Evolutionary conservation across 2,329 filamentous ascomycete species (phyloP).

Genomic region (Rhynchosporium agropyri): DNA sequence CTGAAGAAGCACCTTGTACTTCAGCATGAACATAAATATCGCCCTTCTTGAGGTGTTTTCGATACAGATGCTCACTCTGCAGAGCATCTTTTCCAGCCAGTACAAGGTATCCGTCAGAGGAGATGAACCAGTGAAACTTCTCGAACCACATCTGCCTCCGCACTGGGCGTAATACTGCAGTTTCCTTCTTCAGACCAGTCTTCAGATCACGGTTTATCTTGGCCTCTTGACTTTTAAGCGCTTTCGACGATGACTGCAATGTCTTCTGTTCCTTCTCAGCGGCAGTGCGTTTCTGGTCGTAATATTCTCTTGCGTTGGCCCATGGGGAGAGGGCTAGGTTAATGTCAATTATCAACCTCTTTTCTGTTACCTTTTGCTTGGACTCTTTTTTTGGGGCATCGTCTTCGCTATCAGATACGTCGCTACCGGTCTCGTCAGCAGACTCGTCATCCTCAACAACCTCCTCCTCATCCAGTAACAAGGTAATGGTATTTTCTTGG

Average conservation of each 20-base stretch:
- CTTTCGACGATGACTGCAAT: constrained; percentile 74
- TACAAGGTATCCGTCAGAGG: constrained; percentile 91
- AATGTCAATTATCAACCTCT: constrained; percentile 74
- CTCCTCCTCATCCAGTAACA: constrained; percentile 70
- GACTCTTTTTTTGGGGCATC: constrained; percentile 45
- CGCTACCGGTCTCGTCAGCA: constrained; percentile 65
- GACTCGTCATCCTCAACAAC: constrained; percentile 57
- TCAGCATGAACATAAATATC: constrained; percentile 94
- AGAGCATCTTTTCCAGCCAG: constrained; percentile 85
- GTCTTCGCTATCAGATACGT: constrained; percentile 62
- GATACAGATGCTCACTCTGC: constrained; percentile 92
- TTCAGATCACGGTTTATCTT: constrained; percentile 86
- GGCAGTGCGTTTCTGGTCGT: constrained; percentile 82
- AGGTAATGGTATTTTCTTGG: constrained; percentile 83
- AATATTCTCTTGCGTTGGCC: constrained; percentile 90
- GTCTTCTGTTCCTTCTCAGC: constrained; percentile 89
- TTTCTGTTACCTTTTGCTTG: constrained; percentile 52
- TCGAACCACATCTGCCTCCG: constrained; percentile 93
- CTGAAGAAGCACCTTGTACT: constrained; percentile 77
- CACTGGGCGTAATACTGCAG: constrained; percentile 80
- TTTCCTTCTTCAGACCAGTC: constrained; percentile 88
- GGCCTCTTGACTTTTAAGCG: constrained; percentile 85
- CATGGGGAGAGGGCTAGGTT: constrained; percentile 81
- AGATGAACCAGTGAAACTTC: constrained; percentile 95
- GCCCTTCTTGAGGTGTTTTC: constrained; percentile 80